Evolutionary conservation across 1,139 yeast species (phyloP), one percentile per base, ranked within the genome.

Genomic region (Zygotorulaspora mrakii): DNA sequence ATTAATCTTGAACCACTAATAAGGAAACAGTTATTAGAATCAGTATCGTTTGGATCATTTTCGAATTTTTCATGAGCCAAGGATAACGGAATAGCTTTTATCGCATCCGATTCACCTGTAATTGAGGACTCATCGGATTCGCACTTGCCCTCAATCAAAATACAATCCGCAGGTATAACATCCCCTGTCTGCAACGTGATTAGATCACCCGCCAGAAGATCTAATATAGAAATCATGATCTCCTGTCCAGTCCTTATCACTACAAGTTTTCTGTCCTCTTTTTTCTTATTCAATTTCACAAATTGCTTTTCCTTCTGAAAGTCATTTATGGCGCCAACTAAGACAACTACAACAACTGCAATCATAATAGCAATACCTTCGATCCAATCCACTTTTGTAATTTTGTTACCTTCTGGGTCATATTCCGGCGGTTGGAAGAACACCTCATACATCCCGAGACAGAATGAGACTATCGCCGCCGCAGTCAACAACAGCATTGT

Each of bases 301-400:
- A 94, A 94, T 63, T 91, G 98, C 11, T 88, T 70, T 62, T 94
- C 98, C 62, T 94, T 94, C 61, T 91, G 96, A 69, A 85, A 94
- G 65, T 94, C 98, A 63, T 94, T 94, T 13, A 78, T 83, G 2
- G 96, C 94, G 35, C 96, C 95, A 10, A 94, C 98, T 3, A 86
- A 52, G 4, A 94, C 95, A 28, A 94, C 97, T 46, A 94, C 91
- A 7, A 79, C 57, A 20, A 94, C 85, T 12, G 99, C 99, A 13
- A 83, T 85, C 52, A 94, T 75, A 59, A 94, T 94, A 30, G 98
- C 98, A 30, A 89, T 95, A 51, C 99, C 99, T 68, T 91, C 99
- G 35, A 94, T 96, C 96, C 96, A 88, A 59, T 88, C 95, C 18
- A 89, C 91, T 53, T 78, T 77, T 12, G 96, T 96, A 40, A 80